Conservation (phyloP, 1,139 yeast genomes). For the Arxiozyma telluris region DNA sequence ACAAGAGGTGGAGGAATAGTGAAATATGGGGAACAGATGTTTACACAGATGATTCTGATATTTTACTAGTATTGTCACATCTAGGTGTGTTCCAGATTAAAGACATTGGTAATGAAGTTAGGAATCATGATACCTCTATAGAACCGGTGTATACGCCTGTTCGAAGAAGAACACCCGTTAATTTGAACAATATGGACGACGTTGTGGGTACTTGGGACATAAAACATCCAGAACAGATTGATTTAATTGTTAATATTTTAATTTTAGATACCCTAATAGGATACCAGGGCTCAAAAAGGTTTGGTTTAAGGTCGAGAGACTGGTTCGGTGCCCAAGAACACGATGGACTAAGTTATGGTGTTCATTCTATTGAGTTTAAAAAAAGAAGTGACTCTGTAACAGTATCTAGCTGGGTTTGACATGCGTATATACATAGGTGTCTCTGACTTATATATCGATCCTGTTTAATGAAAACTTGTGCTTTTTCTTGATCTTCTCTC, state of each 20-base stretch:
- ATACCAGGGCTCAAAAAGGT: conserved; percentile 55
- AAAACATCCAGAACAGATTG: conserved; percentile 26
- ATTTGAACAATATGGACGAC: conserved; percentile 24
- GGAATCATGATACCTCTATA: conserved; percentile 13
- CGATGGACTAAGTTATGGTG: conserved; percentile 29
- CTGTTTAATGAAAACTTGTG: neutral
- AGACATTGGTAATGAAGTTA: conserved; percentile 18
- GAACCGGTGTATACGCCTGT: neutral
- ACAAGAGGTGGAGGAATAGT: conserved; percentile 35
- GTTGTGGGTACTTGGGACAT: conserved; percentile 18
- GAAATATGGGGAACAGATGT: conserved; percentile 87
- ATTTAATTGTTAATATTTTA: conserved; percentile 60
- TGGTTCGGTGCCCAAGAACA: conserved; percentile 40
- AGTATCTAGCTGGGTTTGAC: conserved; percentile 1
- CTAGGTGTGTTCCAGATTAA: conserved; percentile 53
- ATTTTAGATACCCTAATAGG: conserved; percentile 57
- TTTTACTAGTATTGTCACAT: conserved; percentile 66
- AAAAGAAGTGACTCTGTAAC: conserved; percentile 11
- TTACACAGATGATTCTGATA: conserved; percentile 88
- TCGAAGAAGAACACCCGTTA: conserved; percentile 31
- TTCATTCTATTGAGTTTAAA: conserved; percentile 18
- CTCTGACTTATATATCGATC: neutral
- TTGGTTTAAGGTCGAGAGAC: conserved; percentile 63
- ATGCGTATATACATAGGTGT: neutral
- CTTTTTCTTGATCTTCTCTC: neutral